Conservation (phyloP, 176 grass and related monocot genomes). For the Sorghum bicolor region Sorghum_bicolor_NCBIv3 NC_012877.2:54937501-54938000, state of each 20-base stretch:
- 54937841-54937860: slow-evolving; percentile 93
- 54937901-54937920: slow-evolving; percentile 93
- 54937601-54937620: slow-evolving; percentile 98
- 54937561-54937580: slow-evolving; percentile 89
- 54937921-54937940: slow-evolving; percentile 71
- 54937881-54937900: slow-evolving; percentile 80
- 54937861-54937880: slow-evolving; percentile 94
- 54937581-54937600: slow-evolving; percentile 94
- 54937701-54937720: slow-evolving; percentile 85
- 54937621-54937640: slow-evolving; percentile 90
- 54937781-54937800: slow-evolving; percentile 96
- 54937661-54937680: slow-evolving; percentile 89
- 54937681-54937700: slow-evolving; percentile 95
- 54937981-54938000: slow-evolving; percentile 65
- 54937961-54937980: slow-evolving; percentile 50
- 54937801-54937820: slow-evolving; percentile 97
- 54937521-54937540: slow-evolving; percentile 83
- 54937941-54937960: slow-evolving; percentile 44
- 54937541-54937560: slow-evolving; percentile 92
- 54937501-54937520: slow-evolving; percentile 88
- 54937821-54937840: slow-evolving; percentile 75
- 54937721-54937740: slow-evolving; percentile 99
- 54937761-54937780: slow-evolving; percentile 86
- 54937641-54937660: slow-evolving; percentile 92
- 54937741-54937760: slow-evolving; percentile 80